A percentile compares a stretch with the other conserved stretches of the same genome.
Conservation (phyloP, 139 green algal genomes). For the Volvox reticuliferus region DNA sequence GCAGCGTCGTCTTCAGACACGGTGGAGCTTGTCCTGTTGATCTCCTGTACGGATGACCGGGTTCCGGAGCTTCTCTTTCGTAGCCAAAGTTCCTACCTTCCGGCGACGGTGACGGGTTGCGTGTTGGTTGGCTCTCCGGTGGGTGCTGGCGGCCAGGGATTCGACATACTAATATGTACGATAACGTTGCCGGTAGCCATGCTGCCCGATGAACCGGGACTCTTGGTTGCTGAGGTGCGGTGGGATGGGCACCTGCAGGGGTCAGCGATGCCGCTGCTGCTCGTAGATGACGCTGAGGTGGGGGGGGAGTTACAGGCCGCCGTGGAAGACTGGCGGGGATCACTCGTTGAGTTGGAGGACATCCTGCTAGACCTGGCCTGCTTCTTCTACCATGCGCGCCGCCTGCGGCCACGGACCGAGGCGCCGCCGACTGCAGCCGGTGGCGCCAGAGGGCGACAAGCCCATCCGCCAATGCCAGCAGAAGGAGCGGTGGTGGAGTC, state of each 20-base stretch:
- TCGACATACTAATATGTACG: not conserved
- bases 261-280: constrained; percentile 5
- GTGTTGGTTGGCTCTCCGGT: not conserved
- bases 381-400: not conserved
- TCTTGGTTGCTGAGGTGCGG: constrained; percentile 6
- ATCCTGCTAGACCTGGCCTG: constrained; percentile 5
- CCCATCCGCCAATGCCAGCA: not conserved
- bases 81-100: not conserved
- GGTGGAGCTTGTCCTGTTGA: not conserved
- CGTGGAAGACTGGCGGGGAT: not conserved
- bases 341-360: not conserved
- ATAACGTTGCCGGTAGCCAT: not conserved
- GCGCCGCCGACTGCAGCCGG: not conserved
- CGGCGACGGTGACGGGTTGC: not conserved
- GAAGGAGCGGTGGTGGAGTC: too few species aligned
- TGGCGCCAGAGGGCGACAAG: not conserved
- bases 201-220: not conserved
- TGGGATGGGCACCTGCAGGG: not conserved
- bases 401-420: not conserved
- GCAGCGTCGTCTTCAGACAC: not conserved
- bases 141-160: not conserved
- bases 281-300: not conserved
- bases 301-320: not conserved
- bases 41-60: not conserved
- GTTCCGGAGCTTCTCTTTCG: constrained; percentile 8